Conservation (phyloP, 2,329 filamentous ascomycete species). For the Bipolaris cookei region DNA sequence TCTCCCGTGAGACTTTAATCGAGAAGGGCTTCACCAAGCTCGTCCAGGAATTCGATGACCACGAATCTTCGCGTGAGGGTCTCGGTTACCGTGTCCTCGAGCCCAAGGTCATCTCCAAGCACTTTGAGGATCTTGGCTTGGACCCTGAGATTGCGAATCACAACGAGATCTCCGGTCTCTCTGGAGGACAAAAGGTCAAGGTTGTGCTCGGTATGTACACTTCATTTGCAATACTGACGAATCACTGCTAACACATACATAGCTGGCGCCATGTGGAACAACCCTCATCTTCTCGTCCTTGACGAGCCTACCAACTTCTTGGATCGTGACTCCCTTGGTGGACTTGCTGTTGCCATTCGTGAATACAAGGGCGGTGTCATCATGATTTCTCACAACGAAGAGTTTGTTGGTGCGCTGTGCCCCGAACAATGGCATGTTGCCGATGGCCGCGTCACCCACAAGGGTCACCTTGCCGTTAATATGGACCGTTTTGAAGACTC, state of each 20-base stretch:
- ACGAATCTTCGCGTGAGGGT: slow-evolving; percentile 98
- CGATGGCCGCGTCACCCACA: slow-evolving; percentile 84
- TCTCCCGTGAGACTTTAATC: slow-evolving; percentile 88
- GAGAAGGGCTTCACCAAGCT: slow-evolving; percentile 90
- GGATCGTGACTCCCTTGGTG: slow-evolving; percentile 95
- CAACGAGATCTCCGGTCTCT: slow-evolving; percentile 95
- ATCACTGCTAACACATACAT: slow-evolving; percentile 15
- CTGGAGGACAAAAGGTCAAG: slow-evolving; percentile 98
- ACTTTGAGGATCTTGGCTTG: slow-evolving; percentile 95
- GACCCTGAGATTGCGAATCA: slow-evolving; percentile 99
- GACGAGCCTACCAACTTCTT: slow-evolving; percentile 99
- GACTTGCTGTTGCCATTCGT: slow-evolving; percentile 94
- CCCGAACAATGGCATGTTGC: slow-evolving; percentile 96
- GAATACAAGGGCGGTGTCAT: slow-evolving; percentile 98
- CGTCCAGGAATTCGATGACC: slow-evolving; percentile 97
- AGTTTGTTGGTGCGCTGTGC: slow-evolving; percentile 95
- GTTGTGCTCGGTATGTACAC: slow-evolving; percentile 74
- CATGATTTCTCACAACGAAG: slow-evolving; percentile 99
- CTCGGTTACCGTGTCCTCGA: slow-evolving; percentile 93
- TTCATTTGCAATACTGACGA: not conserved
- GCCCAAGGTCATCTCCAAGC: slow-evolving; percentile 92
- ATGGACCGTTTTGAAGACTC: slow-evolving; percentile 88
- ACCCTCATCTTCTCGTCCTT: slow-evolving; percentile 94
- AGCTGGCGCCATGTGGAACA: slow-evolving; percentile 97
- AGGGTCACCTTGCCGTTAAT: slow-evolving; percentile 74